Base-by-base conservation (phyloP, 202 grass and related monocot genomes). In the Setaria italica region DNA sequence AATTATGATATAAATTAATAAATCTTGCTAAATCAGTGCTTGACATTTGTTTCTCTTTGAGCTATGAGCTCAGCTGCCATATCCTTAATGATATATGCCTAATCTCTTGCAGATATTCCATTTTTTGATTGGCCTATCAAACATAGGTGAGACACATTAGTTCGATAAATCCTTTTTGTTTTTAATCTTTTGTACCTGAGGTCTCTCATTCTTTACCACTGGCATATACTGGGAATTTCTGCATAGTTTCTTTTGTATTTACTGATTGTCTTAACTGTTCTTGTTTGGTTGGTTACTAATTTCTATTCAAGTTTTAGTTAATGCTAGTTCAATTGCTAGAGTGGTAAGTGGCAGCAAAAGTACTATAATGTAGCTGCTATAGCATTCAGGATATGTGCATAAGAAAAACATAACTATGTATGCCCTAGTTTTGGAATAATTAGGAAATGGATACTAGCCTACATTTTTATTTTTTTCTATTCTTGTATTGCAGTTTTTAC, bases 71-170 rank as follows among this genome's bases (percentile, higher is more conserved):
- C 43, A 66, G 71, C 63, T 65, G 20, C 32, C 29, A 74, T 67
- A 83, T 76, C 78, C 62, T 80, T 92, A 84, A 94, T 88, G 57
- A 65, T 63, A 74, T 82, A 70, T 85, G 81, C 51, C 51, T 94
- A 78, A 84, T 96, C 54, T 93, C 81, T 91, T 94, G 90, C 97
- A 99, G 97, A 91, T 99, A 90, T 94, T 99, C 81, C 94, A 94
- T 93, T 85, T 99, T 54, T 91, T 99, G 97, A 97, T 99, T 87
- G 94, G 94, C 78, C 85, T 91, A 80, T 97, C 87, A 79, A 97
- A 92, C 85, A 73, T 91, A 91, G 97, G 97, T 99, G 92, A 91
- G 94, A 76, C 39, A 79, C 49, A 85, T 77, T 79, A 84, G 59
- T 85, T n/a, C n/a, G 60, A 82, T 72, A 66, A 75, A 64, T 84